These are phyloP conservation scores for Dentipellis sp. DNA, from an alignment of 768 basidiomycete species.

Conservation along the genomic window DNA sequence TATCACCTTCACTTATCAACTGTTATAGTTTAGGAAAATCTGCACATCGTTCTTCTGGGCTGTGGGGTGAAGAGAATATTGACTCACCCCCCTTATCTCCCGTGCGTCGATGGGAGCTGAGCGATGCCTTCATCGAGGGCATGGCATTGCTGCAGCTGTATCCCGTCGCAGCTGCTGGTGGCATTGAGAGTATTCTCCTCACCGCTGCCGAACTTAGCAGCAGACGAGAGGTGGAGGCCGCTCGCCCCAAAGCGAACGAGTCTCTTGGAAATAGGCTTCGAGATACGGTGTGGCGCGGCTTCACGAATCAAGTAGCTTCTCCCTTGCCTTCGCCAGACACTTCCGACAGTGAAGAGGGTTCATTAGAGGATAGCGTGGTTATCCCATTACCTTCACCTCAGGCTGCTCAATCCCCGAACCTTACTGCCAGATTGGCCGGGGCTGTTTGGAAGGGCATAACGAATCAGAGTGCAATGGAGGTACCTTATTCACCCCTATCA, in stretches of 20 bases:
- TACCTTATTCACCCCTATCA: slow-evolving; percentile 35
- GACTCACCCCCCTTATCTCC: slow-evolving; percentile 31
- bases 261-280: slow-evolving; percentile 49
- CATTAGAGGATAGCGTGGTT: slow-evolving; percentile 30
- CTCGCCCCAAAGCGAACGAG: slow-evolving; percentile 20
- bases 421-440: slow-evolving; percentile 46
- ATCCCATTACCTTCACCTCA: slow-evolving; percentile 32
- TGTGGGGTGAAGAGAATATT: slow-evolving; percentile 44
- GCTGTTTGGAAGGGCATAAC: slow-evolving; percentile 74
- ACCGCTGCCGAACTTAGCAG: slow-evolving; percentile 51
- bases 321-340: slow-evolving; percentile 26
- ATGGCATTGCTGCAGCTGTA: slow-evolving; percentile 57
- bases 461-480: slow-evolving; percentile 67
- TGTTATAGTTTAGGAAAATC: slow-evolving; percentile 45
- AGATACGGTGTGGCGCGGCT: slow-evolving; percentile 59
- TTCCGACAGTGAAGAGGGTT: slow-evolving; percentile 20
- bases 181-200: slow-evolving; percentile 63
- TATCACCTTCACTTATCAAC: neutral
- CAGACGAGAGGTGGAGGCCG: slow-evolving; percentile 35
- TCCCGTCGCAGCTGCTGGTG: slow-evolving; percentile 56
- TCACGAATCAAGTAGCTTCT: slow-evolving; percentile 42
- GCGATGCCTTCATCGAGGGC: slow-evolving; percentile 60
- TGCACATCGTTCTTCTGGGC: slow-evolving; percentile 30
- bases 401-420: slow-evolving; percentile 18
- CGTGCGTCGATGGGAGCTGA: slow-evolving; percentile 39